phyloP scores from a whole-genome alignment of 257 asterid genomes.

The Solanum tacnaense region DNA sequence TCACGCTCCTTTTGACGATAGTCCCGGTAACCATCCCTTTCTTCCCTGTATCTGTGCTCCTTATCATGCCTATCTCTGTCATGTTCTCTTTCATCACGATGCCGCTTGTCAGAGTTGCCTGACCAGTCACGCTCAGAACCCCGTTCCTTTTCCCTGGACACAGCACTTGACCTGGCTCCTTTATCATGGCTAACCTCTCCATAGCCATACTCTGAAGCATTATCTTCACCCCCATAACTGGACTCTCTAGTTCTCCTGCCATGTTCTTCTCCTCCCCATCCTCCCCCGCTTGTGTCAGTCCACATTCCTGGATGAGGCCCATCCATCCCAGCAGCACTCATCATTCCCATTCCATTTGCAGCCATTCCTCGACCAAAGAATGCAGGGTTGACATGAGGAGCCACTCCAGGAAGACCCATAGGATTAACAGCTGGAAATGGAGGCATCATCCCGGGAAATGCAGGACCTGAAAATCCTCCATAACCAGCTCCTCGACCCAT shows the following conservation, averaged over 20 bases:
- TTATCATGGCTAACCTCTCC: conserved; percentile 42
- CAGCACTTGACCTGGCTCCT: conserved; percentile 33
- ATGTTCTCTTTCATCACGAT: conserved; percentile 37
- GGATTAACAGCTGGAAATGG: conserved; percentile 34
- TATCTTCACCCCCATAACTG: conserved; percentile 45
- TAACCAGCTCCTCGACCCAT: conserved; percentile 47
- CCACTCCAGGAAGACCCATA: conserved; percentile 45
- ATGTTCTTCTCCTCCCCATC: conserved; percentile 49
- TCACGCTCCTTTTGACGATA: conserved; percentile 29
- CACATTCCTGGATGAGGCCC: conserved; percentile 48
- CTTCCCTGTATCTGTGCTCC: conserved; percentile 37
- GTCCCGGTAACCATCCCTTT: conserved; percentile 20
- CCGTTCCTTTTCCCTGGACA: conserved; percentile 34
- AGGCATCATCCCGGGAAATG: conserved; percentile 41
- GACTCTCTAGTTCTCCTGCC: conserved; percentile 45
- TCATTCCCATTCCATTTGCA: conserved; percentile 43
- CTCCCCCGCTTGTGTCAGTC: conserved; percentile 32
- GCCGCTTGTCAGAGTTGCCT: conserved; percentile 31
- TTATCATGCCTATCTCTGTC: conserved; percentile 26
- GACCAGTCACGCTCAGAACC: conserved; percentile 47
- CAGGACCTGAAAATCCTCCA: conserved; percentile 48
- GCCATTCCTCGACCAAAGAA: conserved; percentile 50
- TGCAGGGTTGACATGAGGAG: conserved; percentile 57
- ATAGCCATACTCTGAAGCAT: conserved; percentile 40
- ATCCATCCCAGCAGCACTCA: conserved; percentile 35